Conservation (phyloP, 345 rosid genomes). For the Dimocarpus longan region DNA sequence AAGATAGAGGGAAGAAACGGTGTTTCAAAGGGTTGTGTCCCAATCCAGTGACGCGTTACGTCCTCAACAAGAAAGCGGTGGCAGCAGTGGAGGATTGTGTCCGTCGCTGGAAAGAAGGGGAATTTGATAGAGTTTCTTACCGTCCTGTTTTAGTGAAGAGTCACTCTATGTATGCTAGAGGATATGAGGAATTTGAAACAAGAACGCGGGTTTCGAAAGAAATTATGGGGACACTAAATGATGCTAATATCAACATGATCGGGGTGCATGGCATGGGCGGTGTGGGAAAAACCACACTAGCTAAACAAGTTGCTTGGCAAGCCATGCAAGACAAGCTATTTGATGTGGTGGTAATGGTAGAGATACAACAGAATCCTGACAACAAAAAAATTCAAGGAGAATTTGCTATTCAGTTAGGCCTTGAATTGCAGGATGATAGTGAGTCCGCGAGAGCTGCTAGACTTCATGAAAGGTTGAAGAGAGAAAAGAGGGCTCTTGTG, state of each 20-base stretch:
- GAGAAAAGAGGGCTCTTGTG: neutral
- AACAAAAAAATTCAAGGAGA: conserved; percentile 19
- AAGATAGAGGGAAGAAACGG: neutral
- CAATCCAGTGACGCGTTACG: neutral
- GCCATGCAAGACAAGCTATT: conserved; percentile 2
- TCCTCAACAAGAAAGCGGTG: neutral
- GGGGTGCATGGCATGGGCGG: neutral
- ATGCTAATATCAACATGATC: too few relatives aligned
- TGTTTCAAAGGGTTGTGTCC: neutral
- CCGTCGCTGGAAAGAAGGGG: too few relatives aligned
- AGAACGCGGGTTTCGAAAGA: too few relatives aligned
- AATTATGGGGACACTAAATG: too few relatives aligned
- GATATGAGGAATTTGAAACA: too few relatives aligned
- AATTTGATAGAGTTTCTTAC: too few relatives aligned
- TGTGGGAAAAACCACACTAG: conserved; percentile 16
- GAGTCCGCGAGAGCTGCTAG: neutral
- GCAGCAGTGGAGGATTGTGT: neutral
- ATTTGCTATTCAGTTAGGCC: conserved; percentile 5
- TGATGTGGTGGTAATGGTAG: conserved; percentile 11
- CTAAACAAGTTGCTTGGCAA: conserved; percentile 10
- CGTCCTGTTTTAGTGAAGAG: too few relatives aligned
- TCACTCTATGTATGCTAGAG: too few relatives aligned
- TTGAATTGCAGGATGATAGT: conserved; percentile 4
- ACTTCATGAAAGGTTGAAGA: neutral
- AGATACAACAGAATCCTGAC: conserved; percentile 8